Conservation (phyloP, 2,329 filamentous ascomycete species). For the Xylaria sp. region DNA sequence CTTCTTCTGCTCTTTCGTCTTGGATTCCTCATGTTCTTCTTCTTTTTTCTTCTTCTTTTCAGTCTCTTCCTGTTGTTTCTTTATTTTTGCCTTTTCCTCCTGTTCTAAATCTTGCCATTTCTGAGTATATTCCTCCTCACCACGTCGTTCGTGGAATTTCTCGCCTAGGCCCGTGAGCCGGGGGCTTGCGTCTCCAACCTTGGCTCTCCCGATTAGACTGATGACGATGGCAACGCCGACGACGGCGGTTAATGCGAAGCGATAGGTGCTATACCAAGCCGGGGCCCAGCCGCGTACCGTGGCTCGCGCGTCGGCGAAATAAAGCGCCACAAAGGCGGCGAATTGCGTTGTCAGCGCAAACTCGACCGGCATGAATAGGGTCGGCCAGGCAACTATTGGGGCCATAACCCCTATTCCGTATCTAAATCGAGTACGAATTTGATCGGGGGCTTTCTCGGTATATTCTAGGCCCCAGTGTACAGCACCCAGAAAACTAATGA, state of each 20-base stretch:
- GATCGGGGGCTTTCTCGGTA: constrained; percentile 72
- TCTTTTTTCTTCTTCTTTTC: constrained; percentile 44
- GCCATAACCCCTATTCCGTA: constrained; percentile 86
- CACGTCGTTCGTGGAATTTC: constrained; percentile 53
- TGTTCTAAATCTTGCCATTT: constrained; percentile 58
- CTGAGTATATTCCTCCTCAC: constrained; percentile 51
- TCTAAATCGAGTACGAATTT: constrained; percentile 75
- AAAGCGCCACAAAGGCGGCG: constrained; percentile 83
- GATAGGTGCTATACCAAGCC: constrained; percentile 87
- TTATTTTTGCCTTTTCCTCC: constrained; percentile 49
- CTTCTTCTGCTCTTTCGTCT: neutral
- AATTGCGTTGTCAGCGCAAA: constrained; percentile 90
- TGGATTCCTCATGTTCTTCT: constrained; percentile 42
- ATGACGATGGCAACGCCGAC: constrained; percentile 85
- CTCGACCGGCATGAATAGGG: constrained; percentile 83
- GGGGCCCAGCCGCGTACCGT: constrained; percentile 81
- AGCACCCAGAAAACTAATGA: constrained; percentile 93
- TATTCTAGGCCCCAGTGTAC: constrained; percentile 95
- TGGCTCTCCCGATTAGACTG: constrained; percentile 83
- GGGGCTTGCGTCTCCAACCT: constrained; percentile 65
- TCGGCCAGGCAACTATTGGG: constrained; percentile 88
- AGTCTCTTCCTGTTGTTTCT: constrained; percentile 49
- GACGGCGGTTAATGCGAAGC: constrained; percentile 90
- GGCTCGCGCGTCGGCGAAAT: constrained; percentile 84
- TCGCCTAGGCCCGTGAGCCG: constrained; percentile 54